phyloP scores from a whole-genome alignment of 2,329 filamentous ascomycete genomes.

The Aspergillus proliferans region DNA sequence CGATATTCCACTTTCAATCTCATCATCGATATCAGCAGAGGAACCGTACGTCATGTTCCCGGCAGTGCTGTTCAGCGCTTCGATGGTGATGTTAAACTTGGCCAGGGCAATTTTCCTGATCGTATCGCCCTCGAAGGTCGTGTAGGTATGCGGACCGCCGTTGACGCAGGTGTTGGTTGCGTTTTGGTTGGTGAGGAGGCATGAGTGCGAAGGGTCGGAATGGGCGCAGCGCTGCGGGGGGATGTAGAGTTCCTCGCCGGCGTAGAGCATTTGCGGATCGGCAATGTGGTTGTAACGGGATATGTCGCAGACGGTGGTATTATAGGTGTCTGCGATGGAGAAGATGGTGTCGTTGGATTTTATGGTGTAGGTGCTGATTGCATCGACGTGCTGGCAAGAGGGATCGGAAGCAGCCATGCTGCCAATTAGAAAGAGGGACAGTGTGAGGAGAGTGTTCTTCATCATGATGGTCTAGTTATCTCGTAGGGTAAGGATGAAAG shows the following conservation, averaged over 20 bases:
- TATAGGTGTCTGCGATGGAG: constrained; percentile 2
- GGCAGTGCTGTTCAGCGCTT: background rate
- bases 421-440: background rate
- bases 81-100: constrained; percentile 4
- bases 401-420: background rate
- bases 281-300: constrained; percentile 3
- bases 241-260: constrained; percentile 1
- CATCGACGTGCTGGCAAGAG: background rate
- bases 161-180: constrained; percentile 2
- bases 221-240: constrained; percentile 3
- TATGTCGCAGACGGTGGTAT: constrained; percentile 4
- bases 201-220: constrained; percentile 1
- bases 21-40: background rate
- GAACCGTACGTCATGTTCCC: background rate
- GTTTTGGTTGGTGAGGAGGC: constrained; percentile 3
- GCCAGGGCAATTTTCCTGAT: constrained; percentile 5
- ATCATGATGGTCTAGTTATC: background rate
- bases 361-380: background rate
- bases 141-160: constrained; percentile 6
- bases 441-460: background rate
- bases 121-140: constrained; percentile 6
- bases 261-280: constrained; percentile 3
- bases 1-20: background rate
- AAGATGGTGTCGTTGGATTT: constrained; percentile 6
- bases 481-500: background rate